These are phyloP conservation scores for Candida hispaniensis DNA, from an alignment of 805 yeast genomes.

Conservation along the genomic window DNA sequence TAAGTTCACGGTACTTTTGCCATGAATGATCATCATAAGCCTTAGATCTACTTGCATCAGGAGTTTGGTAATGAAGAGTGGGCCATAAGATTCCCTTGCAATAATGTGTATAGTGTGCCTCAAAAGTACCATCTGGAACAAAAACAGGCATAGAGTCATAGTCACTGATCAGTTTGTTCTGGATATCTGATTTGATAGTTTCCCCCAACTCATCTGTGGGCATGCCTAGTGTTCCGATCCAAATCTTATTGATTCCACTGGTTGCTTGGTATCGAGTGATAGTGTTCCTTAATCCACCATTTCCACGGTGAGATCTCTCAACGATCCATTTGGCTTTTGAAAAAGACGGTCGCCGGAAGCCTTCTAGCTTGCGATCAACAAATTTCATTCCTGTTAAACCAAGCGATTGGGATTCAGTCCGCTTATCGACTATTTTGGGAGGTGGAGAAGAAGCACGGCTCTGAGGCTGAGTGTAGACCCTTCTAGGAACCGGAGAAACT, in stretches of 20 bases:
- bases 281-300: slow-evolving; percentile 83
- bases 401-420: neutral
- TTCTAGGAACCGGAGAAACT: slow-evolving; percentile 5
- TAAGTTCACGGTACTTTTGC: slow-evolving; percentile 67
- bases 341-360: slow-evolving; percentile 30
- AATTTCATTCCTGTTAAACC: slow-evolving; percentile 10
- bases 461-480: slow-evolving; percentile 10
- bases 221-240: slow-evolving; percentile 91
- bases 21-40: slow-evolving; percentile 95
- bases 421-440: slow-evolving; percentile 5
- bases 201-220: slow-evolving; percentile 75
- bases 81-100: slow-evolving; percentile 97
- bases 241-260: slow-evolving; percentile 34
- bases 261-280: slow-evolving; percentile 45
- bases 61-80: slow-evolving; percentile 84
- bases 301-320: slow-evolving; percentile 61
- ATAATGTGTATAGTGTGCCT: slow-evolving; percentile 83
- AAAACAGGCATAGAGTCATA: slow-evolving; percentile 56
- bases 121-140: slow-evolving; percentile 67
- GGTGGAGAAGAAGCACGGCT: slow-evolving; percentile 11
- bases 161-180: slow-evolving; percentile 35
- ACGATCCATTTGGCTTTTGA: slow-evolving; percentile 60
- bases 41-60: slow-evolving; percentile 86
- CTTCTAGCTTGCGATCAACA: slow-evolving; percentile 10
- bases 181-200: slow-evolving; percentile 43